Base-by-base conservation (phyloP, 2,329 filamentous ascomycete genomes). In the Cadophora luteo-olivacea region DNA sequence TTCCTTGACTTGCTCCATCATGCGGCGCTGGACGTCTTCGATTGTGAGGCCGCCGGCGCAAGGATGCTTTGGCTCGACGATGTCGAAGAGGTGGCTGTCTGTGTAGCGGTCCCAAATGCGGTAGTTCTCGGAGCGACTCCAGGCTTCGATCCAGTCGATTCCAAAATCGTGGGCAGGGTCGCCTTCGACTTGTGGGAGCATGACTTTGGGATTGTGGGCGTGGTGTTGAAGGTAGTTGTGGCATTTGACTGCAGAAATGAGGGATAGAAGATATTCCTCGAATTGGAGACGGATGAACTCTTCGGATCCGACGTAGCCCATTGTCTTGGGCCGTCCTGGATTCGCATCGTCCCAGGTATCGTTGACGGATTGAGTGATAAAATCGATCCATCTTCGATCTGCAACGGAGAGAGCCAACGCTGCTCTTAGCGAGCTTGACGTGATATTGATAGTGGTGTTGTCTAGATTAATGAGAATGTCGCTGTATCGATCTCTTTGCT, bases 211-310 rank as follows among this genome's bases (percentile, higher is more conserved):
- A 72, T 92, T 85, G 66, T 84, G 80, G 6, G 81, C 79, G 70
- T 88, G 82, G 67, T 81, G 80, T 22, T 80, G 79, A 32, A 90
- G 82, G 76, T 91, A 91, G 75, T 88, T 89, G 79, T 94, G 94
- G 78, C 97, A 98, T 78, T 97, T 97, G 73, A 94, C 91, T 0
- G 92, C 89, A 0, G 94, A 92, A 54, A 98, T 88, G 70, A 99
- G 86, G 0, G 94, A 93, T 29, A 98, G 86, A 6, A 99, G 86
- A 77, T 99, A 99, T 76, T 97, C 94, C 80, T 99, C 96, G 71
- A 99, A 99, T 76, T 98, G 95, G 51, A 97, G 88, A 36, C 96
- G 89, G 75, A 99, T 99, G 77, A 97, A 97, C 78, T 98, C 96
- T 81, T 99, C 96, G 71, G 94, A 97, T 36, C 96, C 96, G 48